These are phyloP conservation scores for Pleurotus tuoliensis DNA, from an alignment of 768 basidiomycete genomes.

Conservation along the genomic window DNA sequence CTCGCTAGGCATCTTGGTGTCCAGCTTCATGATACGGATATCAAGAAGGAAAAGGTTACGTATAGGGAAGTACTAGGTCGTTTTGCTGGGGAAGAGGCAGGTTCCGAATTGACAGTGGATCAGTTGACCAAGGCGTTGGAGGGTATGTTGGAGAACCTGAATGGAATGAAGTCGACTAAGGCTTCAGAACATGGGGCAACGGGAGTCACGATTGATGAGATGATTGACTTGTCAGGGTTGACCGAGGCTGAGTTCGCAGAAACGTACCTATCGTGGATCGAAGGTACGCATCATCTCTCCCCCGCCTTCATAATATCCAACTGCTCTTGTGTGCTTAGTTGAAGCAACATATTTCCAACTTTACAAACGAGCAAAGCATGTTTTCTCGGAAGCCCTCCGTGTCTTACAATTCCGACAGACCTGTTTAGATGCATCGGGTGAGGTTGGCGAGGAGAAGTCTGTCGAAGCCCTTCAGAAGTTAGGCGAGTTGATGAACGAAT, in stretches of 20 bases:
- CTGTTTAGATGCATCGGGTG: constrained; percentile 44
- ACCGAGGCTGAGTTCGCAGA: constrained; percentile 50
- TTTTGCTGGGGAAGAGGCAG: constrained; percentile 40
- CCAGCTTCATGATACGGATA: constrained; percentile 16
- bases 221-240: constrained; percentile 65
- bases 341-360: constrained; percentile 80
- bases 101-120: constrained; percentile 29
- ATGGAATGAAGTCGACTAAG: constrained; percentile 48
- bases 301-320: constrained; percentile 6
- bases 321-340: constrained; percentile 36
- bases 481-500: constrained; percentile 75
- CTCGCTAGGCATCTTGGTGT: constrained; percentile 60
- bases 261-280: constrained; percentile 75
- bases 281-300: constrained; percentile 45
- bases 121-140: constrained; percentile 45
- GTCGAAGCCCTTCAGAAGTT: constrained; percentile 39
- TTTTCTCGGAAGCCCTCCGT: constrained; percentile 74
- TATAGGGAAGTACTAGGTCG: constrained; percentile 64
- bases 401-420: constrained; percentile 74
- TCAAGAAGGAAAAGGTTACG: constrained; percentile 51
- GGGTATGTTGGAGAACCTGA: constrained; percentile 42
- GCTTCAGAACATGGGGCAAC: constrained; percentile 36
- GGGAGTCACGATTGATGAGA: constrained; percentile 71
- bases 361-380: constrained; percentile 79
- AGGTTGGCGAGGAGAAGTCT: constrained; percentile 12